Evolutionary conservation across 73 alveolate species (phyloP), one percentile per base, ranked within the genome.

Genomic region (Paramecium primaurelia): DNA sequence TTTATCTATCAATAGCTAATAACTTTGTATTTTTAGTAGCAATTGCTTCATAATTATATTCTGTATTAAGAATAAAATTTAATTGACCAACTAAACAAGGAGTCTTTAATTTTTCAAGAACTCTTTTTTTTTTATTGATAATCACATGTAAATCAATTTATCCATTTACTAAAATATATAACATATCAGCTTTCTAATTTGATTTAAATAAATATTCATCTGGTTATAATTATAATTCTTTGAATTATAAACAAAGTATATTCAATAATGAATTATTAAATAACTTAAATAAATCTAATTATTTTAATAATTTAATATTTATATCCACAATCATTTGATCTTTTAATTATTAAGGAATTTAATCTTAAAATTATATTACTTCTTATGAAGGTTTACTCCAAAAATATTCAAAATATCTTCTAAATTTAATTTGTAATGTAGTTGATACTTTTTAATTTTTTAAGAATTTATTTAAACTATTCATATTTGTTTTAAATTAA

Each of bases 381-480:
- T 75, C 88, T 75, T 75, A 11, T 14, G 58, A 40, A 14, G 88
- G 88, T 75, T 75, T 75, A 14, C 88, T 75, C 88, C 88, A 75
- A 32, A 75, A 75, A 75, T 75, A 75, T 40, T 75, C 88, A 75
- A 75, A 75, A 75, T 75, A 75, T 75, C 88, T 75, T 75, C 88
- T 75, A 10, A 75, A 37, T 38, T 75, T 75, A 0, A 34, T 75
- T 36, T 75, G 10, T n/a, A 75, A 75, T 37, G 42, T n/a, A 3
- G 58, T 2, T 16, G 88, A 75, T 34, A 75, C 49, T 32, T 75
- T 75, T 36, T 75, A 75, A 11, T 18, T 34, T 40, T 75, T 37
- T n/a, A 75, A 40, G 26, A 14, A 75, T 75, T 36, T 75, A 37
- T 40, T 75, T 20, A 75, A 36, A 34, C 64, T 34, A 75, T 75